Evolutionary conservation across 164 flowering plant species (phyloP), one percentile per base, ranked within the genome.

Genomic region (Nelumbo lutea): DNA sequence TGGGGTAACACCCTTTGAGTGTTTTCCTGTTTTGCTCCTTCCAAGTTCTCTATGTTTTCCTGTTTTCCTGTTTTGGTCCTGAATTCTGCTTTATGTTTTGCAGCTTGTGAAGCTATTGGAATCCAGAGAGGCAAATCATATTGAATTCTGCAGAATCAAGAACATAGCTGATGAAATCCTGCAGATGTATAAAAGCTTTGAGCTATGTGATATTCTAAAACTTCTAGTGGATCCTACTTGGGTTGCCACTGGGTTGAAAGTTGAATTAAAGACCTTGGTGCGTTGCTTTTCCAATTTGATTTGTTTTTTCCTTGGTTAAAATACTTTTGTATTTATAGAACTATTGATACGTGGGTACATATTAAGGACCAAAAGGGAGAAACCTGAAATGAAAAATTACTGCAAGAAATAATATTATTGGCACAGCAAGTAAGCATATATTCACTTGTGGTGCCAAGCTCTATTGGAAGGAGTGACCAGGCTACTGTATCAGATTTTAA

Each of bases 71-170:
- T 39, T 48, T 10, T 50, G 42, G 2, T 66, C 65, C 45, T 13
- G 43, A 42, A 64, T 3, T 55, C 47, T 4, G 66, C 38, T 56
- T 67, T 44, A 46, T 11, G 70, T 14, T 66, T 51, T 86, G 83
- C 90, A 95, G 99, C 91, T 95, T 71, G 99, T 95, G 78, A 95
- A 92, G 80, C 79, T 95, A 68, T 87, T 95, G 61, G 99, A 92
- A 75, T 80, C 78, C 62, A 85, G 84, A 85, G 99, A 95, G 77
- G 89, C 90, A 62, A 95, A 92, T 84, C 96, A 92, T 73, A 78
- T 95, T 62, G 97, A 95, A 72, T 90, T 95, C 72, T 83, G 91
- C 72, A 82, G 93, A 80, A 90, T 95, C 63, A 95, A 88, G 77
- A 84, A 82, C 82, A 89, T 92, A 40, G 87, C 85, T 62, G 99